Evolutionary conservation across 2,329 filamentous ascomycete genomes (phyloP).

Genomic region (Xylariales sp.): DNA sequence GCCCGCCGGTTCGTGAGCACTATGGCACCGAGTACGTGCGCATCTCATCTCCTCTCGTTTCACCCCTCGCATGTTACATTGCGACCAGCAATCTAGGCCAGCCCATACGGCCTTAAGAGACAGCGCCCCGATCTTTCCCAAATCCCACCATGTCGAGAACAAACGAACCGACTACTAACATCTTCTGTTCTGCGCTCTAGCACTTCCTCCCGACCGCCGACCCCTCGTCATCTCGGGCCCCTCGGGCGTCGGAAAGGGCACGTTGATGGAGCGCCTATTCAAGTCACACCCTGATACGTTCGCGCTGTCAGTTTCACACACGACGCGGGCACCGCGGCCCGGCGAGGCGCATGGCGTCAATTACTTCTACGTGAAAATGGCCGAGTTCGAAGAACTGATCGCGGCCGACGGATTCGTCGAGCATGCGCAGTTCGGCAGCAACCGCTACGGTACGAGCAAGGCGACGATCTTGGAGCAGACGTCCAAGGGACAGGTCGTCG

Average conservation of each 20-base stretch:
- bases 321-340: conserved; percentile 79
- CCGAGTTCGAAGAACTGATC: conserved; percentile 75
- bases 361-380: conserved; percentile 81
- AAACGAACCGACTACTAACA: conserved; percentile 15
- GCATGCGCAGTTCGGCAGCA: conserved; percentile 83
- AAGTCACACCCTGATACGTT: conserved; percentile 63
- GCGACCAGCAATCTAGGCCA: neutral
- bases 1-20: conserved; percentile 40
- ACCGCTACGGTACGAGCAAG: conserved; percentile 87
- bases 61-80: neutral
- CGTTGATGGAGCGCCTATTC: conserved; percentile 79
- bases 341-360: conserved; percentile 81
- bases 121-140: neutral
- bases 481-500: conserved; percentile 77
- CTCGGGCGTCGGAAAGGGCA: conserved; percentile 84
- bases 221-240: conserved; percentile 85
- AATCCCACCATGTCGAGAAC: neutral
- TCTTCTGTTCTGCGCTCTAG: conserved; percentile 22
- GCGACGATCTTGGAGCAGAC: conserved; percentile 81
- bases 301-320: conserved; percentile 75
- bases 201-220: conserved; percentile 60
- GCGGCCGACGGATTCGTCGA: conserved; percentile 82
- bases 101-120: conserved; percentile 5
- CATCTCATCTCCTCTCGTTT: neutral
- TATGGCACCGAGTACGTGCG: conserved; percentile 50